Evolutionary conservation across 1,139 yeast species (phyloP).

Genomic region (Geotrichum bryndzae): DNA sequence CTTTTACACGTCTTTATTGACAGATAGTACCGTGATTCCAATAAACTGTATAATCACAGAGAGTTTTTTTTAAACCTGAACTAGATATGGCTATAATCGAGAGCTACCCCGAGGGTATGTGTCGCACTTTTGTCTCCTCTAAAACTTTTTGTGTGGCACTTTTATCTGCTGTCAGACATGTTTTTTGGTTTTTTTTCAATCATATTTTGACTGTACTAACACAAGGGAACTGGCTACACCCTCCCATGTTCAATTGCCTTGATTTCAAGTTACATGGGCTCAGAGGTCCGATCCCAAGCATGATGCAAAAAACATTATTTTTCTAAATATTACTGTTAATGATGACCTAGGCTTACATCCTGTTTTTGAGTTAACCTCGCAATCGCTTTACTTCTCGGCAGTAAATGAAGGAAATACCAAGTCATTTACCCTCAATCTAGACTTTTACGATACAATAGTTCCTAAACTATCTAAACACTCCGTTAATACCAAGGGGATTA

Average conservation of each 20-base stretch:
- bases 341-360: constrained; percentile 58
- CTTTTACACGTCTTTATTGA: background rate
- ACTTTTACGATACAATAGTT: constrained; percentile 68
- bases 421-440: constrained; percentile 56
- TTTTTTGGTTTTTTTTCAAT: background rate
- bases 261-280: constrained; percentile 71
- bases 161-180: background rate
- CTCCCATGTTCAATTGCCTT: background rate
- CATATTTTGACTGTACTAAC: background rate
- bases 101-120: background rate
- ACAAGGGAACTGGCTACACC: background rate
- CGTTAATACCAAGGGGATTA: constrained; percentile 67
- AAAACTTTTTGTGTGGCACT: background rate
- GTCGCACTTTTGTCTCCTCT: background rate
- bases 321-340: constrained; percentile 59
- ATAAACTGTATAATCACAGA: background rate
- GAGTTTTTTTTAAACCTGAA: background rate
- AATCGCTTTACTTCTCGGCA: constrained; percentile 53
- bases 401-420: constrained; percentile 22
- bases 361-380: constrained; percentile 55
- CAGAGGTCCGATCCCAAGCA: constrained; percentile 80
- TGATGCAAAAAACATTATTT: constrained; percentile 64
- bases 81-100: background rate
- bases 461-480: constrained; percentile 54
- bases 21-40: background rate